Evolutionary conservation across 2,329 filamentous ascomycete species (phyloP), one percentile per base, ranked within the genome.

Genomic region (Xylariaceae sp.): DNA sequence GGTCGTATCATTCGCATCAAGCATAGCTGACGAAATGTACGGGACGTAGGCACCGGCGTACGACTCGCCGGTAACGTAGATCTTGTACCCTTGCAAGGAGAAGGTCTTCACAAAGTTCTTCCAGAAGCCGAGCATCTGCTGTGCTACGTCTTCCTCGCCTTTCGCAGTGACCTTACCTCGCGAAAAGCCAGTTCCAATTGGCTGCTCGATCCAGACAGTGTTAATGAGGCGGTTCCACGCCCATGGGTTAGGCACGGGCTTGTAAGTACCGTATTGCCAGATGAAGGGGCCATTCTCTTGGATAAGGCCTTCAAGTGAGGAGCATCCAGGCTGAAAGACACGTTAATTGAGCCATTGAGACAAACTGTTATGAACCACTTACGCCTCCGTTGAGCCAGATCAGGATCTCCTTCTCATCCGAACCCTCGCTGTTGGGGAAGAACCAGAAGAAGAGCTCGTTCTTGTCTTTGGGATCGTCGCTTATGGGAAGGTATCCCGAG

Each of bases 181-280:
- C 0, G 85, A 82, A 71, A 89, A 92, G 11, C 89, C 89, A 0
- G 88, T 88, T 35, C 80, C 80, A 9, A 84, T 75, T 4, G 84
- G 86, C 69, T 89, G 87, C 67, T 90, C 88, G 7, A 89, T 80
- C 83, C 86, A 94, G 51, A 94, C 76, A 67, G 92, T 82, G 72
- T 92, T 91, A 56, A 88, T 89, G 41, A 93, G 73, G 54, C 88
- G 88, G 61, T 83, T 83, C 88, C 88, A 92, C n/a, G 82, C 82
- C 76, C 87, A 92, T 0, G 82, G 79, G 69, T 92, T 92, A 50
- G 77, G 74, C 0, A 85, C 78, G 0, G 88, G 88, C 15, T 79
- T 78, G 57, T 79, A 82, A 0, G 88, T 92, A 39, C 90, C 90
- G 10, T 83, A 79, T 69, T 88, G 82, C 87, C 87, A 90, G 4